These are phyloP conservation scores for Pugionium dolabratum DNA, from an alignment of 345 rosid genomes.

Conservation along the genomic window DNA sequence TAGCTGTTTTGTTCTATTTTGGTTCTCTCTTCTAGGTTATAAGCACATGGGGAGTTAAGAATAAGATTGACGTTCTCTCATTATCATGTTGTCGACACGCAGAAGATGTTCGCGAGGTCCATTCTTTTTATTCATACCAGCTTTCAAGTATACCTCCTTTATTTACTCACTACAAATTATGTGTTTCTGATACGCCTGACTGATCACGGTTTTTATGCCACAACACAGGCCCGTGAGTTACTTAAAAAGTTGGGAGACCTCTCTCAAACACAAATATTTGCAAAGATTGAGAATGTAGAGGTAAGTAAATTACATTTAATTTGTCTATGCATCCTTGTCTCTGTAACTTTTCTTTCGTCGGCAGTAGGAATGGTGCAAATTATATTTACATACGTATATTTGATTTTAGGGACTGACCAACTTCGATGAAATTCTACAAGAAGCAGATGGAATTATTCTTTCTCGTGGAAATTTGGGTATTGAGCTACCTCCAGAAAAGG, in stretches of 20 bases:
- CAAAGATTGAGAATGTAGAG: slow-evolving; percentile 87
- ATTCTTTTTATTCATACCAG: neutral
- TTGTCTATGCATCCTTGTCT: slow-evolving; percentile 8
- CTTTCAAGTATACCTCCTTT: slow-evolving; percentile 3
- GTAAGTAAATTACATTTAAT: slow-evolving; percentile 40
- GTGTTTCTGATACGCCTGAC: neutral
- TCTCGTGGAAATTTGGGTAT: slow-evolving; percentile 74
- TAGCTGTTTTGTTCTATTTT: neutral
- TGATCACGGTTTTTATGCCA: slow-evolving; percentile 2
- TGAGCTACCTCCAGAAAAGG: slow-evolving; percentile 98
- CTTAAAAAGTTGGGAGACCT: slow-evolving; percentile 74
- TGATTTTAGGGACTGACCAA: slow-evolving; percentile 70
- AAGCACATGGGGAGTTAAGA: slow-evolving; percentile 80
- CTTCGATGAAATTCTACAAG: slow-evolving; percentile 94
- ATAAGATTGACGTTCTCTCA: slow-evolving; percentile 91
- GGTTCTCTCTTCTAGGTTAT: slow-evolving; percentile 50
- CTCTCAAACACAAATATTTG: slow-evolving; percentile 84
- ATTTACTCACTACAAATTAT: neutral
- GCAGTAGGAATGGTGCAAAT: neutral
- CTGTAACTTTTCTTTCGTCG: neutral
- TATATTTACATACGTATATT: slow-evolving; percentile 10
- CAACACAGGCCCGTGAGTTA: slow-evolving; percentile 71
- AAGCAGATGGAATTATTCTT: slow-evolving; percentile 95
- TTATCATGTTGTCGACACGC: slow-evolving; percentile 88
- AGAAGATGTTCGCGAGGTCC: slow-evolving; percentile 86